These are phyloP conservation scores for Nitzschia sp. DNA, from an alignment of 108 stramenopile genomes.

Conservation along the genomic window DNA sequence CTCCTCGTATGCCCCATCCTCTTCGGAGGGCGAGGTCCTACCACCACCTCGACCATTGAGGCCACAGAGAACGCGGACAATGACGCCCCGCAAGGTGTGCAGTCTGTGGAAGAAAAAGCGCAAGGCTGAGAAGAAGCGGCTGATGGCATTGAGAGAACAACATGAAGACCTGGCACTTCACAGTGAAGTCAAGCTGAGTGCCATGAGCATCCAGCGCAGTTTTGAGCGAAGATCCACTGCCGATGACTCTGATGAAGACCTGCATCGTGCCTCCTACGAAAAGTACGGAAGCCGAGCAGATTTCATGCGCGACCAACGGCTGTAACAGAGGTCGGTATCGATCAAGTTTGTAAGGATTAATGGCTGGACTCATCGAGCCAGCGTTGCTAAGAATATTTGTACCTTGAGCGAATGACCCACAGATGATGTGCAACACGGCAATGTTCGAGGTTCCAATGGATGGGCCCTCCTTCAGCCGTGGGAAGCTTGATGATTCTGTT, in stretches of 20 bases:
- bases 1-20: background rate
- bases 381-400: no score
- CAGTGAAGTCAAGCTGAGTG: constrained; percentile 18
- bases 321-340: no score
- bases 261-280: constrained; percentile 16
- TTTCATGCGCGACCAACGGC: constrained; percentile 3
- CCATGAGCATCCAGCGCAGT: constrained; percentile 10
- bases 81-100: constrained; percentile 17
- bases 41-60: background rate
- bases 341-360: background rate
- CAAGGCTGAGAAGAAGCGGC: constrained; percentile 13
- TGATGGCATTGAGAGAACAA: constrained; percentile 2
- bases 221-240: constrained; percentile 6
- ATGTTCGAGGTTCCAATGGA: no score
- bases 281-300: constrained; percentile 22
- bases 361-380: background rate
- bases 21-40: background rate
- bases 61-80: background rate
- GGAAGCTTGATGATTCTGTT: no score
- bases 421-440: no score
- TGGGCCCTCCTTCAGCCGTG: no score
- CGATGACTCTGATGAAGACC: constrained; percentile 17
- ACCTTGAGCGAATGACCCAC: no score
- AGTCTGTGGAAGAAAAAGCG: constrained; percentile 29
- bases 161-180: constrained; percentile 20